A percentile compares a stretch with the other conserved stretches of the same genome.
These are phyloP conservation scores for Periglandula ipomoeae DNA, from an alignment of 2,329 filamentous ascomycete genomes.

Conservation along the genomic window DNA sequence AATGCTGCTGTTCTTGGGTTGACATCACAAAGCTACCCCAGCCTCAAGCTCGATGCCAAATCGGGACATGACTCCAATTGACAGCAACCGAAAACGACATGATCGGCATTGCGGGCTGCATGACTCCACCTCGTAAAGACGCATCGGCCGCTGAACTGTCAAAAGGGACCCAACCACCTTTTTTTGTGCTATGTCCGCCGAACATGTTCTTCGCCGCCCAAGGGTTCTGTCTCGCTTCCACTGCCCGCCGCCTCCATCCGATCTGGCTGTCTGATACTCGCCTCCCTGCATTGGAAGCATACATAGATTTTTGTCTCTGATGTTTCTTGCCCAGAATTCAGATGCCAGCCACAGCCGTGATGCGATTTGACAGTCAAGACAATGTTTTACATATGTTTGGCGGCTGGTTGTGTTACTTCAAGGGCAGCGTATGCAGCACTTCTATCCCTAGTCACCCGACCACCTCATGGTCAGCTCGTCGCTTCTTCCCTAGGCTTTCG, in stretches of 20 bases:
- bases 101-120: background rate
- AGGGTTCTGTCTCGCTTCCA: background rate
- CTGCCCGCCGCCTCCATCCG: background rate
- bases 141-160: too few relatives aligned
- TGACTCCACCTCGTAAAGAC: background rate
- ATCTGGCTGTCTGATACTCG: background rate
- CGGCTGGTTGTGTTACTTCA: background rate
- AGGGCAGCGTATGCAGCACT: background rate
- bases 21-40: background rate
- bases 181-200: too few relatives aligned
- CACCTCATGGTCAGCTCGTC: too few relatives aligned
- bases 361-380: background rate
- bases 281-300: background rate
- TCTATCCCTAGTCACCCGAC: too few relatives aligned
- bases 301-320: too few relatives aligned
- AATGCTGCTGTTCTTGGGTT: background rate
- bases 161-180: background rate
- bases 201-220: background rate
- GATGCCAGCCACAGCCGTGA: too few relatives aligned
- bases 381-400: background rate
- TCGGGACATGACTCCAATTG: background rate
- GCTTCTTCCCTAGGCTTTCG: too few relatives aligned
- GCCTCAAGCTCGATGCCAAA: background rate
- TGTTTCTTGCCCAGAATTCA: background rate
- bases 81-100: background rate